Base-by-base conservation (phyloP, 1,139 yeast species). In the Yamadazyma triangularis region DNA sequence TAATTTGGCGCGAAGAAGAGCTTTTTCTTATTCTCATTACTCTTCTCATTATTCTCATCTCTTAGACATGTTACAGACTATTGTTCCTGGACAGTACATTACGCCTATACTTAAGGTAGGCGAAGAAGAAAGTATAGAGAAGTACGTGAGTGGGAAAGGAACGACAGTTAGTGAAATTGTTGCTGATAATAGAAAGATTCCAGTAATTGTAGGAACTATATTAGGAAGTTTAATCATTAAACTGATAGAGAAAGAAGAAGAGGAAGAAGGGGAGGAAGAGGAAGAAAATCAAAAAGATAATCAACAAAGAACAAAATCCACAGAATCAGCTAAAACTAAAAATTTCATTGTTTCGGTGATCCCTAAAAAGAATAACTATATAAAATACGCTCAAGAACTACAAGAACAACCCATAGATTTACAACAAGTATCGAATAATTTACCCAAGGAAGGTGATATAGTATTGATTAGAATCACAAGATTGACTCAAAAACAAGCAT, bases 381-480 rank as follows among this genome's bases (percentile, higher is more conserved):
- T 57, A 35, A 49, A 59, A 36, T 56, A 56, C 38, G 23, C 15
- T 21, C 22, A 25, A 5, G 33, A 25, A 11, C 5, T 30, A 2
- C 14, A 15, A 3, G 14, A 10, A 8, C 12, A 20, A 3, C 15
- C 20, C 8, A n/a, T 13, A 10, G 15, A 20, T 11, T 13, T 15
- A 8, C 11, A 12, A 16, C 23, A n/a, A 21, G 51, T 28, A 3
- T 10, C 78, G 13, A 77, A 72, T 32, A 72, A 70, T 36, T 64
- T 91, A 33, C 97, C 98, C 4, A 76, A 77, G 40, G 96, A 87
- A 41, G 84, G 86, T 26, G 96, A 89, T 52, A 57, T 81, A 10
- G 96, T 93, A 3, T 62, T 91, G 15, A 88, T 87, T 0, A 69
- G 79, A 33, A 84, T 91, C 16, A 78, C 82, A 12, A 73, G 80